Base-by-base conservation (phyloP, 768 basidiomycete species). In the Filobasidium wieringae region DNA sequence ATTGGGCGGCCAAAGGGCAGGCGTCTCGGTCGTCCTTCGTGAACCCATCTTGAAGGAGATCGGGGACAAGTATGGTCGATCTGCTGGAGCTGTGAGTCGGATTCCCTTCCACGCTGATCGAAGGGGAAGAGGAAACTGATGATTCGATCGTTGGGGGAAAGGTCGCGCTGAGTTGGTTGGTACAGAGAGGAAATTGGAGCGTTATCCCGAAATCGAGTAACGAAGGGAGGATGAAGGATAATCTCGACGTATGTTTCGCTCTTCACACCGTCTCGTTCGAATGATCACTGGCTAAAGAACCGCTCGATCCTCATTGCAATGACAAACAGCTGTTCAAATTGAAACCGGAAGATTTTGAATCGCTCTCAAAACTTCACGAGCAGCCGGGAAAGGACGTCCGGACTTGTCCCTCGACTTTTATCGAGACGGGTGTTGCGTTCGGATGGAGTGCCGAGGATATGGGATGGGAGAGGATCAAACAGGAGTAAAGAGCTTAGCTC, bases 111-210 rank as follows among this genome's bases (percentile, higher is more conserved):
- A 36, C 22, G 15, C 30, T 37, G 22, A 54, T 17, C 7, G 61
- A 72, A 57, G 81, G 80, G 59, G 77, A 81, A 66, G 74, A 78
- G 30, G 81, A 74, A 5, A 69, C 79, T 45, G 71, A 80, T 2
- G 41, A 19, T 8, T 43, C 19, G n/a, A n/a, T 22, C 19, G 41
- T 14, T 14, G 9, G 8, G 15, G 78, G 75, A 1, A 80, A 81
- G 66, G 69, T 82, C 33, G 76, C 77, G 27, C 68, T 82, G 7
- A 77, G 78, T 0, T 82, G 81, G 81, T 78, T 80, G 62, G 47
- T 80, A 36, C 73, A 77, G 17, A 70, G 80, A 26, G 77, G 78
- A 26, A 57, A 57, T 0, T 76, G 75, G 5, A 67, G 75, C 19
- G 74, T 77, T 5, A 71, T 81, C 2, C 79, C 81, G 1, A 80